Evolutionary conservation across 2,329 filamentous ascomycete species (phyloP).

Genomic region (Aureobasidium sp.): DNA sequence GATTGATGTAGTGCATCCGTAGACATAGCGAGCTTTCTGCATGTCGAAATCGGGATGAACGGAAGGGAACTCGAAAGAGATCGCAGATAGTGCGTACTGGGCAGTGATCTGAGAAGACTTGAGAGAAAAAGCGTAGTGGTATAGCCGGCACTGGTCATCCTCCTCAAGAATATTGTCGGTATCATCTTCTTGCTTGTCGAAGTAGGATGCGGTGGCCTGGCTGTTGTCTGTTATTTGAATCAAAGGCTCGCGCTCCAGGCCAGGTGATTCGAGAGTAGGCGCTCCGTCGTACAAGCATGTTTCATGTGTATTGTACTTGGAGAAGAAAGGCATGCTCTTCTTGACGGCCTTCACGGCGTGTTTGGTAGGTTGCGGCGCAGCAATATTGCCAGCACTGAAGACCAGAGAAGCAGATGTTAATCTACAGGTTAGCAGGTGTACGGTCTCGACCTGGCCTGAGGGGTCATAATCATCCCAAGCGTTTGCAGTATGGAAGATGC

Average conservation of each 20-base stretch:
- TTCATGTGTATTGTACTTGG: conserved; percentile 34
- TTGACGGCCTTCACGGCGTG: conserved; percentile 18
- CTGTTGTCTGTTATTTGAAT: background rate
- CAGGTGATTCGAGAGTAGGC: conserved; percentile 16
- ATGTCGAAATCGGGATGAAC: conserved; percentile 49
- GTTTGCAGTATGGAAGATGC: conserved; percentile 66
- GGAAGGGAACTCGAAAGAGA: conserved; percentile 62
- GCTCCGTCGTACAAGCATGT: conserved; percentile 25
- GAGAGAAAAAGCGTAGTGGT: conserved; percentile 58
- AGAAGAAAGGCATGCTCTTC: conserved; percentile 39
- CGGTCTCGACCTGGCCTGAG: conserved; percentile 31
- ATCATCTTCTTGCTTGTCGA: conserved; percentile 8
- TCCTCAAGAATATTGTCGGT: conserved; percentile 30
- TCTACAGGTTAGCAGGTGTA: conserved; percentile 59
- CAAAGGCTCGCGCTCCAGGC: conserved; percentile 6
- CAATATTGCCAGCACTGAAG: conserved; percentile 56
- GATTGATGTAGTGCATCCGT: conserved; percentile 55
- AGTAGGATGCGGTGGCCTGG: background rate
- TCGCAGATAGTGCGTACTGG: conserved; percentile 56
- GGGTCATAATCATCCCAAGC: conserved; percentile 51
- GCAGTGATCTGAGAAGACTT: conserved; percentile 40
- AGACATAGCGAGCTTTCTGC: conserved; percentile 52
- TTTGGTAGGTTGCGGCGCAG: conserved; percentile 41
- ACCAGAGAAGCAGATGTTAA: conserved; percentile 58
- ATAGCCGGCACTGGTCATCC: conserved; percentile 59